A percentile compares a stretch with the other conserved stretches of the same genome.
These are phyloP conservation scores for Boletus insuetus DNA, from an alignment of 768 basidiomycete species.

Conservation along the genomic window DNA sequence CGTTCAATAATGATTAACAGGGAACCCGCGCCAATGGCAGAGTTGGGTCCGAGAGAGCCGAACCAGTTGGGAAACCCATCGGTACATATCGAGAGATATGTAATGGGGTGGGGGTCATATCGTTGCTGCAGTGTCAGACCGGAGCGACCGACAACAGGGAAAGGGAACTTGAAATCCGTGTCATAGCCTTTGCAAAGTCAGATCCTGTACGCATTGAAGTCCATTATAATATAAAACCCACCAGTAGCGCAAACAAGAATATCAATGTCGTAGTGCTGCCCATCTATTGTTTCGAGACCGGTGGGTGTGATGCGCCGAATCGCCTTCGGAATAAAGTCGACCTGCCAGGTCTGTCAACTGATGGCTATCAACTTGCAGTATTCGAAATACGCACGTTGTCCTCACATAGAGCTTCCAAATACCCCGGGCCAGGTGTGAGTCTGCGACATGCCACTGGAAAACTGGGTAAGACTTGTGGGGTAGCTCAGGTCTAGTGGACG, in stretches of 20 bases:
- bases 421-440: slow-evolving; percentile 67
- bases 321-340: slow-evolving; percentile 48
- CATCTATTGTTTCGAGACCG: slow-evolving; percentile 58
- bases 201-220: background rate
- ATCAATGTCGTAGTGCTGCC: slow-evolving; percentile 52
- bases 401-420: slow-evolving; percentile 61
- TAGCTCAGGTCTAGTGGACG: background rate
- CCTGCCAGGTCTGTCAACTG: background rate
- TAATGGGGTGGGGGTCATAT: slow-evolving; percentile 51
- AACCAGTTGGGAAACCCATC: slow-evolving; percentile 75
- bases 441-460: slow-evolving; percentile 60
- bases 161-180: slow-evolving; percentile 44
- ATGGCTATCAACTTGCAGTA: background rate
- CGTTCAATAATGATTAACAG: slow-evolving; percentile 54
- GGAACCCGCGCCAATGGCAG: slow-evolving; percentile 40
- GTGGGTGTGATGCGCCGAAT: slow-evolving; percentile 50
- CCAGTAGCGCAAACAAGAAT: slow-evolving; percentile 65
- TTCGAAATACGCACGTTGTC: slow-evolving; percentile 41
- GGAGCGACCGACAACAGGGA: slow-evolving; percentile 52
- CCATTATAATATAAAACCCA: background rate
- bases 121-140: slow-evolving; percentile 52
- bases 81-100: slow-evolving; percentile 57
- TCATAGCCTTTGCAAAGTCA: slow-evolving; percentile 36
- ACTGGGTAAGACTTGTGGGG: slow-evolving; percentile 44
- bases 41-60: slow-evolving; percentile 42